Percentiles rank a stretch among this genome's conserved stretches.
These are phyloP conservation scores for Escovopsis sp. DNA, from an alignment of 2,329 filamentous ascomycete genomes.

Conservation along the genomic window DNA sequence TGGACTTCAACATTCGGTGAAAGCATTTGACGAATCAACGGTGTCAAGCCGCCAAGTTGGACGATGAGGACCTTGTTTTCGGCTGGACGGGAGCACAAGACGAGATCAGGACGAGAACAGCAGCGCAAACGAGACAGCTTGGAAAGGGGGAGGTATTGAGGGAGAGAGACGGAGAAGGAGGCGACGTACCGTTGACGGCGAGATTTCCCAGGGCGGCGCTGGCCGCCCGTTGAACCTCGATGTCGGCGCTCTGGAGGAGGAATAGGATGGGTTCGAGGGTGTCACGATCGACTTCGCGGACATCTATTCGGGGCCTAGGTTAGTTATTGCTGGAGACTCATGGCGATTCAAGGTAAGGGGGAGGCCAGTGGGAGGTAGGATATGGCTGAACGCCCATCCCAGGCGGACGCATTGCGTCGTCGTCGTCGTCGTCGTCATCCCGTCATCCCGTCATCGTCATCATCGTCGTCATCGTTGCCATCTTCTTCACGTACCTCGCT, in stretches of 20 bases:
- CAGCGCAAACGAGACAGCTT: too few relatives aligned
- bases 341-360: background rate
- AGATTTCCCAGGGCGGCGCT: slow-evolving; percentile 93
- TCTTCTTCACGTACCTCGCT: slow-evolving; percentile 55
- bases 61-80: slow-evolving; percentile 98
- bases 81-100: slow-evolving; percentile 44
- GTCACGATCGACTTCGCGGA: slow-evolving; percentile 85
- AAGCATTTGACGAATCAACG: slow-evolving; percentile 95
- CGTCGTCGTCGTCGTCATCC: too few relatives aligned
- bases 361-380: too few relatives aligned
- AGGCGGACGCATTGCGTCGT: background rate
- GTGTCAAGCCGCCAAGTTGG: slow-evolving; percentile 73
- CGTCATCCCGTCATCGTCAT: too few relatives aligned
- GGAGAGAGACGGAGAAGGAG: background rate
- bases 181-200: slow-evolving; percentile 75
- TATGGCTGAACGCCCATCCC: background rate
- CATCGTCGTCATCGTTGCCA: too few relatives aligned
- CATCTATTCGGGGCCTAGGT: slow-evolving; percentile 45
- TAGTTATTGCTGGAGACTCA: background rate
- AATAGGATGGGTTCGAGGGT: slow-evolving; percentile 94
- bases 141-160: background rate
- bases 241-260: slow-evolving; percentile 85
- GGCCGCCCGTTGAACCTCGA: slow-evolving; percentile 91
- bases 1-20: slow-evolving; percentile 96
- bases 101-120: background rate